Conservation (phyloP, 176 grass and related monocot genomes). For the Musa schizocarpa region DNA sequence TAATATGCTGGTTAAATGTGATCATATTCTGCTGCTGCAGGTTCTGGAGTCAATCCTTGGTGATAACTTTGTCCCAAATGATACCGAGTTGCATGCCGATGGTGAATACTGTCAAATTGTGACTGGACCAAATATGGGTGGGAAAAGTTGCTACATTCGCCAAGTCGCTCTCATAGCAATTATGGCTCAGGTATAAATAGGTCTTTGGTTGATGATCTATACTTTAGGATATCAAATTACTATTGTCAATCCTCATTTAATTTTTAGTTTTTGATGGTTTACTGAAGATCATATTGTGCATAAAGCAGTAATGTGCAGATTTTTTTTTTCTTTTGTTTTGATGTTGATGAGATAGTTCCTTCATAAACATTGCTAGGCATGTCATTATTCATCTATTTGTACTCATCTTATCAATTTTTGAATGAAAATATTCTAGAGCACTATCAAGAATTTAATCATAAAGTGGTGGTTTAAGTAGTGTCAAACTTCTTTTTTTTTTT, state of each 20-base stretch:
- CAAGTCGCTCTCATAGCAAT: slow-evolving; percentile 88
- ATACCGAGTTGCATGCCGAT: slow-evolving; percentile 60
- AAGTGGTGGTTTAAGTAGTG: background rate
- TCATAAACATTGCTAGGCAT: background rate
- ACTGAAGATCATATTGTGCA: background rate
- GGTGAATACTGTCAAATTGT: slow-evolving; percentile 83
- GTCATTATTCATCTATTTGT: background rate
- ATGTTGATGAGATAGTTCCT: background rate
- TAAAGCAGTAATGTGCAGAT: background rate
- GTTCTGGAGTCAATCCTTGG: slow-evolving; percentile 65
- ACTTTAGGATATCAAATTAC: background rate
- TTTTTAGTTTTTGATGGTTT: background rate
- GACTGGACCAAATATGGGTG: slow-evolving; percentile 97
- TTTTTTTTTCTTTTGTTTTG: background rate
- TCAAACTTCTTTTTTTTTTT: background rate
- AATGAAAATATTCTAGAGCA: background rate
- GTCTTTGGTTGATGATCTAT: slow-evolving; percentile 1
- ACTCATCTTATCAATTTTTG: background rate
- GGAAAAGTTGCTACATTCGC: slow-evolving; percentile 96
- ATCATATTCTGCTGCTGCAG: slow-evolving; percentile 37
- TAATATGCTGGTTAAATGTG: background rate
- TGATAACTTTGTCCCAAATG: slow-evolving; percentile 90
- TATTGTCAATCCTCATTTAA: background rate
- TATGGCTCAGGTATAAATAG: slow-evolving; percentile 80
- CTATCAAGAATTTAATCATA: background rate